A percentile compares a stretch with the other conserved stretches of the same genome.
Evolutionary conservation across 108 stramenopile genomes (phyloP).

Genomic region (Craspedostauros australis): DNA sequence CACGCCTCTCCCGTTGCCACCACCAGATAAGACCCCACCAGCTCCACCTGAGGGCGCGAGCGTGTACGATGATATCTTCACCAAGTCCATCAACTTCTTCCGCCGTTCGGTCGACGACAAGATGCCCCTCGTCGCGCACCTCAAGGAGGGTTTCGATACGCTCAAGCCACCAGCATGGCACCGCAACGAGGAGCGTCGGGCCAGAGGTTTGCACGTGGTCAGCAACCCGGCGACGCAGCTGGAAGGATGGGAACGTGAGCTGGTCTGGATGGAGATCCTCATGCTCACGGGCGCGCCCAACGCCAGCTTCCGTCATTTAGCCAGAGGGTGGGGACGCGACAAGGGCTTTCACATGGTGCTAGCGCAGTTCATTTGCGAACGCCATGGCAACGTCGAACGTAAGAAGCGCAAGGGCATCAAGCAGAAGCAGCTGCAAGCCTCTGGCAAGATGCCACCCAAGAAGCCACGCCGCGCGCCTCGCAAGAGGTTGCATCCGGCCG

Average conservation of each 20-base stretch:
- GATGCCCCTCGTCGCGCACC: slow-evolving; percentile 37
- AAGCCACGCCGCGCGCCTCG: no score
- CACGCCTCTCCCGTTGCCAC: slow-evolving; percentile 28
- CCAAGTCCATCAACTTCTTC: slow-evolving; percentile 30
- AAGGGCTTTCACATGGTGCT: slow-evolving; percentile 65
- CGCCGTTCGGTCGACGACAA: background rate
- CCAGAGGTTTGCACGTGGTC: slow-evolving; percentile 49
- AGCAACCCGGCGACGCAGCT: slow-evolving; percentile 47
- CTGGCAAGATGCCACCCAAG: background rate
- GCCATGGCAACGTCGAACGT: slow-evolving; percentile 54
- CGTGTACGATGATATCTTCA: slow-evolving; percentile 60
- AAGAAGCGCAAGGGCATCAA: slow-evolving; percentile 36
- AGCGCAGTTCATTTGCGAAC: slow-evolving; percentile 52
- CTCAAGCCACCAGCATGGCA: slow-evolving; percentile 61
- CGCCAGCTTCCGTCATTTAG: slow-evolving; percentile 46
- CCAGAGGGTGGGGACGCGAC: slow-evolving; percentile 66
- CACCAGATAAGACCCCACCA: slow-evolving; percentile 6
- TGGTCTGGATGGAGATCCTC: slow-evolving; percentile 57
- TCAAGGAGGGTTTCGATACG: slow-evolving; percentile 41
- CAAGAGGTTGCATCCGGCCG: no score
- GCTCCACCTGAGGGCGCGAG: slow-evolving; percentile 30
- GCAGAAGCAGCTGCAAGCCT: background rate
- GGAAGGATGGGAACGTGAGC: slow-evolving; percentile 68
- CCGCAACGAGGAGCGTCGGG: slow-evolving; percentile 58
- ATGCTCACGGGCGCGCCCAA: slow-evolving; percentile 38